Evolutionary conservation across 805 yeast species (phyloP).

Genomic region (Kuraishia borneana): DNA sequence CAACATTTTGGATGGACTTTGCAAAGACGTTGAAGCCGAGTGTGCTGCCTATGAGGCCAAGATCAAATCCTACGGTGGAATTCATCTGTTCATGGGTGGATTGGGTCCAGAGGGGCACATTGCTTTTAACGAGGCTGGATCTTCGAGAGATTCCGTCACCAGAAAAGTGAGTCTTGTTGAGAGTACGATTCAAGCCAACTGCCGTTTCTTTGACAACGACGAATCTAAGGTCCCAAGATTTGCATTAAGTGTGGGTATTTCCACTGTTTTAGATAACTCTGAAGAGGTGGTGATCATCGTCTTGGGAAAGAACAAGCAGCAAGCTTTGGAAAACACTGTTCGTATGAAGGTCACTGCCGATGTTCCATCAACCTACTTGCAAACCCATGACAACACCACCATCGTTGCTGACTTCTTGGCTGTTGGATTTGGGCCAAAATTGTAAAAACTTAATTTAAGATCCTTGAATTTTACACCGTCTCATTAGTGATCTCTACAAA

Average conservation of each 20-base stretch:
- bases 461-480: background rate
- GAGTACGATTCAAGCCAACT: slow-evolving; percentile 41
- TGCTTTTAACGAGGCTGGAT: slow-evolving; percentile 50
- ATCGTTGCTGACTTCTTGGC: slow-evolving; percentile 40
- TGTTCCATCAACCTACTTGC: slow-evolving; percentile 39
- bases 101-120: slow-evolving; percentile 53
- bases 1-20: slow-evolving; percentile 42
- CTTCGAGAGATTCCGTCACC: slow-evolving; percentile 31
- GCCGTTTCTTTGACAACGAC: slow-evolving; percentile 38
- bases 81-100: slow-evolving; percentile 46
- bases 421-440: slow-evolving; percentile 7
- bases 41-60: slow-evolving; percentile 36
- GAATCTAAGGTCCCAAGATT: slow-evolving; percentile 33
- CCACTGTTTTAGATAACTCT: slow-evolving; percentile 45
- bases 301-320: slow-evolving; percentile 33
- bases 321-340: slow-evolving; percentile 35
- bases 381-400: slow-evolving; percentile 31
- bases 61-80: slow-evolving; percentile 35
- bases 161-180: slow-evolving; percentile 34
- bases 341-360: slow-evolving; percentile 26
- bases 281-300: slow-evolving; percentile 41
- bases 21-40: slow-evolving; percentile 31
- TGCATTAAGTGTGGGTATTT: slow-evolving; percentile 46
- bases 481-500: too few relatives aligned
- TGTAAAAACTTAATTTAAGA: background rate